These are phyloP conservation scores for Aspergillus fumigatus DNA, from an alignment of 2,329 filamentous ascomycete genomes.

Conservation along the genomic window DNA sequence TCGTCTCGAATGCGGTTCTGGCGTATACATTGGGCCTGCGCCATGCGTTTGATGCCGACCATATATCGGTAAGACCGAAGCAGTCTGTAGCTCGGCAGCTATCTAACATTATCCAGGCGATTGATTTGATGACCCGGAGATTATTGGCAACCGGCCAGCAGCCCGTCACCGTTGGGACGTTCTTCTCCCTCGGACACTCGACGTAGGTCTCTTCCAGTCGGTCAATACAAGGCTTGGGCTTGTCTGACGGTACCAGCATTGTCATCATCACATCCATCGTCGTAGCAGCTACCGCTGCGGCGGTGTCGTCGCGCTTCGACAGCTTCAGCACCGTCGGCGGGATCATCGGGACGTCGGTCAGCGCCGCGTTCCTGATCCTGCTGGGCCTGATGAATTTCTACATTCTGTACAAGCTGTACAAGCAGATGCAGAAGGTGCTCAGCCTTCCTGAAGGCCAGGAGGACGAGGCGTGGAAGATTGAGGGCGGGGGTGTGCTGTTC, in stretches of 20 bases:
- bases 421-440: constrained; percentile 62
- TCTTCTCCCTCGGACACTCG: constrained; percentile 89
- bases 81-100: neutral
- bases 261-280: constrained; percentile 87
- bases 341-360: constrained; percentile 85
- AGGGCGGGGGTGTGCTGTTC: constrained; percentile 73
- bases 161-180: constrained; percentile 89
- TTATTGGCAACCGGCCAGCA: constrained; percentile 79
- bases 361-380: constrained; percentile 74
- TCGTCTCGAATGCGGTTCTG: constrained; percentile 76
- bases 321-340: constrained; percentile 75
- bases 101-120: constrained; percentile 54
- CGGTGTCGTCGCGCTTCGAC: constrained; percentile 74
- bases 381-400: constrained; percentile 80
- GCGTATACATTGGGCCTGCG: constrained; percentile 85
- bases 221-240: neutral
- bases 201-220: constrained; percentile 46
- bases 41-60: constrained; percentile 97
- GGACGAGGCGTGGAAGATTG: constrained; percentile 59
- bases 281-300: constrained; percentile 84
- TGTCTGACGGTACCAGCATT: constrained; percentile 46
- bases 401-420: constrained; percentile 74
- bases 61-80: constrained; percentile 55
- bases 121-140: constrained; percentile 89
- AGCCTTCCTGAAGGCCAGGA: constrained; percentile 41